phyloP scores from a whole-genome alignment of 768 basidiomycete genomes.

The Leucocoprinus birnbaumii region DNA sequence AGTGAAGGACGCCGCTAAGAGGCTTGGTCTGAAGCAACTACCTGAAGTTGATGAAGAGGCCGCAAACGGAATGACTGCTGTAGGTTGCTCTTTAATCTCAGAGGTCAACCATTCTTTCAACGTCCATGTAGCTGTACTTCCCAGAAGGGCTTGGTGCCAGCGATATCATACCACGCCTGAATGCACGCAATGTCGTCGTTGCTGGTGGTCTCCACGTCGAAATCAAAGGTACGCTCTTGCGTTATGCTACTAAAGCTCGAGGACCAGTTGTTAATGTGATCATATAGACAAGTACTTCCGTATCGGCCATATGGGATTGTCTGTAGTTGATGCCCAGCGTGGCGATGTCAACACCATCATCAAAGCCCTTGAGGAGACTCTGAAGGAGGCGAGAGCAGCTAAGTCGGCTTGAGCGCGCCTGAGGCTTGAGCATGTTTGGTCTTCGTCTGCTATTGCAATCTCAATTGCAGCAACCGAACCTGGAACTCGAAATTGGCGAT shows the following conservation, averaged over 20 bases:
- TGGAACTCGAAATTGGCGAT: too few relatives aligned
- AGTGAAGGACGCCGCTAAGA: constrained; percentile 63
- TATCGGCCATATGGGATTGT: constrained; percentile 93
- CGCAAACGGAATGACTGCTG: constrained; percentile 96
- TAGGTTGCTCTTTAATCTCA: constrained; percentile 26
- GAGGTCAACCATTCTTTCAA: not conserved
- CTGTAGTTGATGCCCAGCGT: constrained; percentile 66
- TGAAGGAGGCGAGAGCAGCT: constrained; percentile 37
- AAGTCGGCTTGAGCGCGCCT: constrained; percentile 1
- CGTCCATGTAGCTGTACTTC: constrained; percentile 56
- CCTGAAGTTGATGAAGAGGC: constrained; percentile 57
- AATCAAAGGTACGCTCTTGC: constrained; percentile 61
- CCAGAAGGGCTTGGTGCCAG: constrained; percentile 77
- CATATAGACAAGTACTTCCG: constrained; percentile 83
- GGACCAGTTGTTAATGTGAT: constrained; percentile 11
- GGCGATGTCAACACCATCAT: constrained; percentile 78
- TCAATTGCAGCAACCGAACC: too few relatives aligned
- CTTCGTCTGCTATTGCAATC: too few relatives aligned
- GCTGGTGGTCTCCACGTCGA: constrained; percentile 86
- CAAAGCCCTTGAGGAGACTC: constrained; percentile 55
- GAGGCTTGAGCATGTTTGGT: not conserved
- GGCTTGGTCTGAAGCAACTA: constrained; percentile 73
- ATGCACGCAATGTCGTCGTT: constrained; percentile 70
- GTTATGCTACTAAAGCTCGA: not conserved
- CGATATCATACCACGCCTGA: constrained; percentile 76